phyloP scores from a whole-genome alignment of 78 protist species.

The Neovahlkampfia damariscottae region DNA sequence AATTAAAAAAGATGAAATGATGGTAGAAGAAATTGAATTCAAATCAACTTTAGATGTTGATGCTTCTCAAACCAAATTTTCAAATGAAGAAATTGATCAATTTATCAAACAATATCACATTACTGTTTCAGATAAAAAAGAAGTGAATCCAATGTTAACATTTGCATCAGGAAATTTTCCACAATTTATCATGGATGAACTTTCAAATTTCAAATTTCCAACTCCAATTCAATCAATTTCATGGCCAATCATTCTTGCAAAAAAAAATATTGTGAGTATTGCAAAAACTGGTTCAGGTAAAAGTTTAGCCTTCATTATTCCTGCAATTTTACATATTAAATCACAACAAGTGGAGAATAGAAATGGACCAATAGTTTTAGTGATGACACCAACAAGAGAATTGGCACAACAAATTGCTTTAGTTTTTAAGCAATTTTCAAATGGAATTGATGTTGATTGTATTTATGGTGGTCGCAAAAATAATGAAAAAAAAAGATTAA shows the following conservation, averaged over 20 bases:
- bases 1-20: no score
- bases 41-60: no score
- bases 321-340: conserved; percentile 67
- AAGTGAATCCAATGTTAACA: no score
- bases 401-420: conserved; percentile 76
- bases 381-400: conserved; percentile 96
- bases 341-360: conserved; percentile 33
- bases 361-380: conserved; percentile 86
- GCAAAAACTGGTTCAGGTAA: conserved; percentile 98
- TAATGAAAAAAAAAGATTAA: conserved; percentile 53
- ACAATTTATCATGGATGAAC: no score
- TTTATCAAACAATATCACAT: no score
- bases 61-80: no score
- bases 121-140: no score
- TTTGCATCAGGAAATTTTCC: no score
- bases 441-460: background rate
- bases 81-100: no score
- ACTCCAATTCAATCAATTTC: conserved; percentile 86
- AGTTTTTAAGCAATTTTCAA: conserved; percentile 18
- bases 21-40: no score
- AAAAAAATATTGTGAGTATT: conserved; percentile 74
- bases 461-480: conserved; percentile 90
- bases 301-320: conserved; percentile 88
- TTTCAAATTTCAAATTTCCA: conserved; percentile 85
- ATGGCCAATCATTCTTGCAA: conserved; percentile 87